Conservation (phyloP, 352 stramenopile species). For the Pythium brassicae region DNA sequence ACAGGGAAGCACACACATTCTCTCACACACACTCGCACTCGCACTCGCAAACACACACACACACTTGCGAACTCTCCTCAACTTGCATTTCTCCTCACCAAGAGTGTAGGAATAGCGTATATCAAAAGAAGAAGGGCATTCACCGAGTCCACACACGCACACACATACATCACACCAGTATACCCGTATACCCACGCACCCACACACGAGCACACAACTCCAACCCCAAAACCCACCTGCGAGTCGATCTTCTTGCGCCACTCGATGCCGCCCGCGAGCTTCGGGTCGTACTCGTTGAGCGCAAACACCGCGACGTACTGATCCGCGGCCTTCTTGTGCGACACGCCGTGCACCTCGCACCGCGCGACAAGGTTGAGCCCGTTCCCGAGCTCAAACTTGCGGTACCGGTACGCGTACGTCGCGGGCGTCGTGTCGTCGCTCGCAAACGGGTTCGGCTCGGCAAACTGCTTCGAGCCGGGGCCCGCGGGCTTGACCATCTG, state of each 20-base stretch:
- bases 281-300: constrained; percentile 97
- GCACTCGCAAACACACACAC: constrained; percentile 10
- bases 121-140: constrained; percentile 40
- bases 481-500: constrained; percentile 87
- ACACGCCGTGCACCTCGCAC: constrained; percentile 93
- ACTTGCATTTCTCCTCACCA: constrained; percentile 26
- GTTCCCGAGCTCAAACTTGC: constrained; percentile 93
- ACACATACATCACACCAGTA: constrained; percentile 12
- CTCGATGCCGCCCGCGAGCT: constrained; percentile 80
- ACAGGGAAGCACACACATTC: constrained; percentile 7
- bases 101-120: constrained; percentile 43
- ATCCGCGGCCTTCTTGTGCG: constrained; percentile 82
- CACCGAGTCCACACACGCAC: constrained; percentile 47
- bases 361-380: constrained; percentile 89
- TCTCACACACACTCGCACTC: constrained; percentile 7
- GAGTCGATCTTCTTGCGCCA: constrained; percentile 98
- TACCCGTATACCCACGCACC: not conserved
- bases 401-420: constrained; percentile 95
- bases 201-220: constrained; percentile 3
- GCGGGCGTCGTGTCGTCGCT: constrained; percentile 92
- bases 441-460: constrained; percentile 92
- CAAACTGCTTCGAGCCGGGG: constrained; percentile 52
- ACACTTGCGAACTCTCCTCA: constrained; percentile 21
- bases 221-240: constrained; percentile 43
- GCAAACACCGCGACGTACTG: constrained; percentile 94